Conservation (phyloP, 2,329 filamentous ascomycete species). For the Colletotrichum cordylinicola region DNA sequence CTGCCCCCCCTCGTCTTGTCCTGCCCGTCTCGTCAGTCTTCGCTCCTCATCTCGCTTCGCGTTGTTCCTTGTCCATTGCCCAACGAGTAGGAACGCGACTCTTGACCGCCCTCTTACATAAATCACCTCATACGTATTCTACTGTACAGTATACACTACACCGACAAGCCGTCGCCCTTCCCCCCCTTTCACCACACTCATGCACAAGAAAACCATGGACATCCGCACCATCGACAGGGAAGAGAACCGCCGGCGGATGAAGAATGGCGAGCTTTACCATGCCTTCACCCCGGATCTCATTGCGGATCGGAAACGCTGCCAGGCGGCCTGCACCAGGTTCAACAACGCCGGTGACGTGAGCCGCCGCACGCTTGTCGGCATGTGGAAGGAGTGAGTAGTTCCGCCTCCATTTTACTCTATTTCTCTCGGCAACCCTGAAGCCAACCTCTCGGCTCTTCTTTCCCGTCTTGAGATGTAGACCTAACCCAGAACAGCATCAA, state of each 20-base stretch:
- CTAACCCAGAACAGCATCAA: conserved; percentile 56
- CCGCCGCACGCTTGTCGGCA: conserved; percentile 66
- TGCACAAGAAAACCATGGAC: conserved; percentile 14
- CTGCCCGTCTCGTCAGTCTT: background rate
- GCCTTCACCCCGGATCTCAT: conserved; percentile 74
- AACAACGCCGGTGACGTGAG: conserved; percentile 67
- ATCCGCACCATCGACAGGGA: conserved; percentile 38
- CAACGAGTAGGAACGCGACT: background rate
- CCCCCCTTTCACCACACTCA: background rate
- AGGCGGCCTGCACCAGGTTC: conserved; percentile 64
- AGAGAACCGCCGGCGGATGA: conserved; percentile 63
- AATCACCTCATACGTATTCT: background rate
- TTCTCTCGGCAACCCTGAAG: background rate
- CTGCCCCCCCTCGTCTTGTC: background rate
- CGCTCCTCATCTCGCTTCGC: background rate
- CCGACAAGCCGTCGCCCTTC: background rate
- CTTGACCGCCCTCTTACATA: background rate
- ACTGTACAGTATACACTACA: background rate
- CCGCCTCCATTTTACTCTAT: background rate
- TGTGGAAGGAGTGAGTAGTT: conserved; percentile 73
- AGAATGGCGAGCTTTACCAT: conserved; percentile 73
- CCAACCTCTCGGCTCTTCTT: background rate
- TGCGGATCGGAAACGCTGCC: conserved; percentile 67
- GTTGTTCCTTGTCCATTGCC: background rate
- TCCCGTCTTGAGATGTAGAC: background rate